Percentiles rank a stretch among this genome's conserved stretches.
These are phyloP conservation scores for Chaetomium tenue DNA, from an alignment of 495 filamentous ascomycete genomes.

Conservation along the genomic window DNA sequence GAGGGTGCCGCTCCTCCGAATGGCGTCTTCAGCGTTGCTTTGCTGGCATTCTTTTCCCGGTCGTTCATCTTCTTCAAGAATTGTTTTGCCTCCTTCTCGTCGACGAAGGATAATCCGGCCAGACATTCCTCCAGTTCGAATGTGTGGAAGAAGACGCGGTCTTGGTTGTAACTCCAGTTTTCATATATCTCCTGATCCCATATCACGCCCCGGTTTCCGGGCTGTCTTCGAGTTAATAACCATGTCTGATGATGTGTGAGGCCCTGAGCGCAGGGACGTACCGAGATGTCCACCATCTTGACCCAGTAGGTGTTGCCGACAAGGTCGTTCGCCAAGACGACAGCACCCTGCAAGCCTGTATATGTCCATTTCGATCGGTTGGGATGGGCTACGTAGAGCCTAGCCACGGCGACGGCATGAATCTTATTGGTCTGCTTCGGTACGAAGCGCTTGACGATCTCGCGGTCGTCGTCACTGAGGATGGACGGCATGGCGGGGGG, in stretches of 20 bases:
- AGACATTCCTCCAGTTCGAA: conserved; percentile 92
- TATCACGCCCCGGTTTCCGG: conserved; percentile 80
- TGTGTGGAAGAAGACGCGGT: conserved; percentile 94
- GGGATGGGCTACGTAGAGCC: conserved; percentile 91
- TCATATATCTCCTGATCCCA: conserved; percentile 99
- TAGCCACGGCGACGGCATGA: conserved; percentile 85
- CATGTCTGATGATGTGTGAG: background rate
- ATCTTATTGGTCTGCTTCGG: conserved; percentile 95
- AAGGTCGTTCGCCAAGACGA: conserved; percentile 89
- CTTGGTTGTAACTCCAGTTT: conserved; percentile 88
- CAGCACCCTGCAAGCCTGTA: conserved; percentile 88
- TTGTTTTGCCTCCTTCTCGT: conserved; percentile 93
- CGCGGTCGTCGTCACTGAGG: conserved; percentile 85
- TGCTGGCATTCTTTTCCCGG: conserved; percentile 87
- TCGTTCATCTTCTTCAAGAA: conserved; percentile 96
- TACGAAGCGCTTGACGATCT: conserved; percentile 85
- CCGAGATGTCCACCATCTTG: conserved; percentile 94
- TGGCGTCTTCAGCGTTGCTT: conserved; percentile 72
- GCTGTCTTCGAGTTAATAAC: conserved; percentile 48
- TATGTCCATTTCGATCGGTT: conserved; percentile 85
- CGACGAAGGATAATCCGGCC: conserved; percentile 84
- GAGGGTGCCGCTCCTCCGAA: conserved; percentile 63
- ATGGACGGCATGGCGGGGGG: conserved; percentile 73
- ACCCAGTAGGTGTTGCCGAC: conserved; percentile 96
- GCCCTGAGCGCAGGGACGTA: conserved; percentile 46